Percentiles rank a stretch among this genome's conserved stretches.
Evolutionary conservation across 2,329 filamentous ascomycete species (phyloP).

Genomic region (Fusarium camptoceras): DNA sequence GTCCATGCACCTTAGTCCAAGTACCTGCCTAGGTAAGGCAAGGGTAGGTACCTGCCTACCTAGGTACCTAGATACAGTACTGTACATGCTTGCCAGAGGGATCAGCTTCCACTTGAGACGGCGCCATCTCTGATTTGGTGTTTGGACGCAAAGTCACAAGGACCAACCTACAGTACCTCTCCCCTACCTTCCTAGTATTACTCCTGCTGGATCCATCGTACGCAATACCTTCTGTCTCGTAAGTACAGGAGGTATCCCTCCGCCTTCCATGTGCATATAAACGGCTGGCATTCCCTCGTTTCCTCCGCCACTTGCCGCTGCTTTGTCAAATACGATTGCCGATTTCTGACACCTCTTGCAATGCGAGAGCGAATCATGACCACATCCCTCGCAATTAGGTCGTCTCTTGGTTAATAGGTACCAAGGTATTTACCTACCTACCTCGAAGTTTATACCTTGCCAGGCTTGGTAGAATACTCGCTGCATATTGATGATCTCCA

Average conservation of each 20-base stretch:
- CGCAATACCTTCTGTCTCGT: not conserved
- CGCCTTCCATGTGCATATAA: constrained; percentile 59
- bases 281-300: constrained; percentile 58
- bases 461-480: not conserved
- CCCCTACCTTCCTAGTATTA: not conserved
- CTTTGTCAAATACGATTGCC: constrained; percentile 41
- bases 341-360: constrained; percentile 32
- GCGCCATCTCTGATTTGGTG: constrained; percentile 34
- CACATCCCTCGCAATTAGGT: constrained; percentile 7
- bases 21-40: not conserved
- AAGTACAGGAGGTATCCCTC: constrained; percentile 14
- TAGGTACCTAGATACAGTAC: not conserved
- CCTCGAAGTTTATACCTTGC: not conserved
- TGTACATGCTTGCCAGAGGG: constrained; percentile 1
- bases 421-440: not conserved
- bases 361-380: constrained; percentile 13
- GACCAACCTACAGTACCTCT: not conserved
- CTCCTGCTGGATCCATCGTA: not conserved
- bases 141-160: constrained; percentile 29
- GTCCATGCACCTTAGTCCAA: not conserved
- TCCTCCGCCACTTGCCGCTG: constrained; percentile 40
- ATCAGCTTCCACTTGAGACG: constrained; percentile 32
- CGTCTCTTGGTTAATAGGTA: not conserved
- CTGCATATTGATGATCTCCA: not conserved
- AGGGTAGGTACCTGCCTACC: not conserved